Percentiles rank a stretch among this genome's conserved stretches.
Evolutionary conservation across 2,329 filamentous ascomycete genomes (phyloP).

Genomic region (Microdochium bolleyi): DNA sequence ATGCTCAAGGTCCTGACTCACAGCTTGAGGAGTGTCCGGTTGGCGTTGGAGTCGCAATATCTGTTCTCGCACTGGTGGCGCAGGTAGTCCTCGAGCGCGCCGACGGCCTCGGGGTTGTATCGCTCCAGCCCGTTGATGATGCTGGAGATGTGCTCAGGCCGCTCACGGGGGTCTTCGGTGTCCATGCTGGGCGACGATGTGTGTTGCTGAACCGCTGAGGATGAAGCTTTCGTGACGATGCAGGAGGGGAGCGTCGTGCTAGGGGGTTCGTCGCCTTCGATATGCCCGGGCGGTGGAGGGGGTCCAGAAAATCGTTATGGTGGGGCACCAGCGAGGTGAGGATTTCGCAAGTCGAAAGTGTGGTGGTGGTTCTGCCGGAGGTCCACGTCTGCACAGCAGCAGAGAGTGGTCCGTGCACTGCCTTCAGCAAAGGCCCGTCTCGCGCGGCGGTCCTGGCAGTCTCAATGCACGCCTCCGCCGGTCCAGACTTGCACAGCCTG

Average conservation of each 20-base stretch:
- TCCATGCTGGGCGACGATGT: slow-evolving; percentile 42
- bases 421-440: background rate
- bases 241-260: slow-evolving; percentile 3
- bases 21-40: slow-evolving; percentile 93
- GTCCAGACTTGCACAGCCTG: background rate
- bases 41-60: slow-evolving; percentile 93
- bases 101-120: slow-evolving; percentile 96
- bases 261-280: background rate
- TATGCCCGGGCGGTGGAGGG: background rate
- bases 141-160: slow-evolving; percentile 82
- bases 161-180: slow-evolving; percentile 81
- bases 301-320: slow-evolving; percentile 16
- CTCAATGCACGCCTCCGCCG: background rate
- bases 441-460: no score
- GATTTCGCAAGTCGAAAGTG: slow-evolving; percentile 1
- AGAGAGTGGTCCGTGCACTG: background rate
- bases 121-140: slow-evolving; percentile 97
- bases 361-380: background rate
- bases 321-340: slow-evolving; percentile 10
- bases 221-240: slow-evolving; percentile 9
- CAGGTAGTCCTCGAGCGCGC: slow-evolving; percentile 89
- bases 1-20: slow-evolving; percentile 46
- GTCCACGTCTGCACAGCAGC: background rate
- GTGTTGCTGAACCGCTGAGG: slow-evolving; percentile 8
- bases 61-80: slow-evolving; percentile 90